phyloP scores from a whole-genome alignment of 768 basidiomycete genomes.

The Trametes maxima region DNA sequence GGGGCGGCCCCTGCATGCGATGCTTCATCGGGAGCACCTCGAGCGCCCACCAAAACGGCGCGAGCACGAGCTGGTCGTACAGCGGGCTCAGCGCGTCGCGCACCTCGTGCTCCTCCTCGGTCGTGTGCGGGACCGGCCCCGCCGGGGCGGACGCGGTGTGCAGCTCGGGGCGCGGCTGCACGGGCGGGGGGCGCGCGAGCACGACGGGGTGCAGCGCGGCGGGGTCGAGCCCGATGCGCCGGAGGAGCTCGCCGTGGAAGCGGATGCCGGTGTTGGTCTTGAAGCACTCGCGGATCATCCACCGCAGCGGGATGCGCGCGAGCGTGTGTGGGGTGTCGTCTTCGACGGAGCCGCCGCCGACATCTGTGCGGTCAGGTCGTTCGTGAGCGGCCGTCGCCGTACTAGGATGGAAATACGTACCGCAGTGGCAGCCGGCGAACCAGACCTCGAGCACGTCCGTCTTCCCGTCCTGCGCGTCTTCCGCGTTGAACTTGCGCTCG shows the following conservation, averaged over 20 bases:
- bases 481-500: constrained; percentile 47
- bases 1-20: constrained; percentile 25
- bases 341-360: constrained; percentile 70
- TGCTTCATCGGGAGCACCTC: constrained; percentile 46
- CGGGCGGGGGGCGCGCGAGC: constrained; percentile 26
- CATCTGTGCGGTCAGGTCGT: constrained; percentile 44
- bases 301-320: constrained; percentile 69
- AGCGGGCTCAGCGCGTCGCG: constrained; percentile 53
- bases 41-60: constrained; percentile 64
- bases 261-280: constrained; percentile 47
- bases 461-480: constrained; percentile 28
- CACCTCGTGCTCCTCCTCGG: constrained; percentile 65
- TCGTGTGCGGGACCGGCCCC: constrained; percentile 20
- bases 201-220: constrained; percentile 32
- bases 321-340: constrained; percentile 62
- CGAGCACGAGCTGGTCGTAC: constrained; percentile 59
- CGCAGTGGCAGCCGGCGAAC: constrained; percentile 77
- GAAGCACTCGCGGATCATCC: constrained; percentile 56
- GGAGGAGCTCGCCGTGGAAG: constrained; percentile 36
- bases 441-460: constrained; percentile 79
- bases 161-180: constrained; percentile 16
- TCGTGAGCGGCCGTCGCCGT: neutral
- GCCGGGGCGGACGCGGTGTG: constrained; percentile 16
- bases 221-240: constrained; percentile 36
- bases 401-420: constrained; percentile 39